Evolutionary conservation across 441 rosid species (phyloP).

Genomic region (Erodium moschatum): DNA sequence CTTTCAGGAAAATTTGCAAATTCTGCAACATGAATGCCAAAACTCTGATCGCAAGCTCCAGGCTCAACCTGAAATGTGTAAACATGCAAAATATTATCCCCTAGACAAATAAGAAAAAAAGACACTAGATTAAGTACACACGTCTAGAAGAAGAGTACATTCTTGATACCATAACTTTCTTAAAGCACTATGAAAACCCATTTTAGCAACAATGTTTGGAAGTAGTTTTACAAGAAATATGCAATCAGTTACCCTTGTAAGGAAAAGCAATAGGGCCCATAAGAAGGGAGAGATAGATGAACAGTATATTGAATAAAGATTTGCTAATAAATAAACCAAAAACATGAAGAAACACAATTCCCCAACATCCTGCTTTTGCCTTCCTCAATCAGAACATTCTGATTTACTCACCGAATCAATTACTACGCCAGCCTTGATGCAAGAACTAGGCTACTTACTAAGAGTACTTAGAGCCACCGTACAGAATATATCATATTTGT

Average conservation of each 20-base stretch:
- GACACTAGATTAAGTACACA: background rate
- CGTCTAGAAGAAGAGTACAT: background rate
- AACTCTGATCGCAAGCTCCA: conserved; percentile 98
- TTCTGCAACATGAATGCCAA: conserved; percentile 97
- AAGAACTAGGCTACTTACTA: background rate
- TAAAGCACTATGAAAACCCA: background rate
- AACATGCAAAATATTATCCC: conserved; percentile 5
- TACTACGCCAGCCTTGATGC: background rate
- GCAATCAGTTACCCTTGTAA: background rate
- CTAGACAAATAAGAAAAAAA: background rate
- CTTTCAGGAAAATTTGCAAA: conserved; percentile 95
- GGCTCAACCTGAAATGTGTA: conserved; percentile 60
- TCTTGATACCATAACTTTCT: background rate
- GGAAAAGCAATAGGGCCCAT: background rate
- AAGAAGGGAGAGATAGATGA: background rate
- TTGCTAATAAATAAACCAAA: background rate
- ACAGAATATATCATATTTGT: background rate
- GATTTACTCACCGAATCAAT: background rate
- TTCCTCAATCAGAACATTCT: background rate
- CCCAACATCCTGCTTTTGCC: background rate
- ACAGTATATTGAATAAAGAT: background rate
- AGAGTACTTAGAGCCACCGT: background rate
- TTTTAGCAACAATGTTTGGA: background rate
- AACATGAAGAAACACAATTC: background rate
- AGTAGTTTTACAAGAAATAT: background rate